Base-by-base conservation (phyloP, 1,139 yeast genomes). In the Protomyces inouyei region DNA sequence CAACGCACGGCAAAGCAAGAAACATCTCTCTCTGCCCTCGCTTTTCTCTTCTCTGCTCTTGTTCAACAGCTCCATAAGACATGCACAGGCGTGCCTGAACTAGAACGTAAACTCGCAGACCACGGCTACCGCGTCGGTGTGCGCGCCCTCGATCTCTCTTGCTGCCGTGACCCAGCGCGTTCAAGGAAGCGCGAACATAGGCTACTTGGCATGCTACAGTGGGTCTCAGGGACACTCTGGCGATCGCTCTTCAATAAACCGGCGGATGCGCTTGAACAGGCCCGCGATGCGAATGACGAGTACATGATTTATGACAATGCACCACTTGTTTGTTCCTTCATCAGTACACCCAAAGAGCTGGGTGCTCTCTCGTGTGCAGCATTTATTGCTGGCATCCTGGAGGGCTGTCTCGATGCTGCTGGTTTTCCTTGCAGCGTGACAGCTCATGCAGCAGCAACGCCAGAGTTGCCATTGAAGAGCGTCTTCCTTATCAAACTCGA, bases 191-290 rank as follows among this genome's bases (percentile, higher is more conserved):
- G 98, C 71, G 95, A 89, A 71, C 82, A 84, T 35, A 83, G 81
- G 68, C 80, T 91, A 1, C 79, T 93, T 32, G 96, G 91, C 60
- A 82, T 90, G 23, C 77, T 93, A 64, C 97, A 92, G 71, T 90
- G 88, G 73, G 84, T 93, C 12, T 93, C 90, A 71, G 84, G 92
- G 0, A 81, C 85, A 0, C 81, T 95, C 52, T 93, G 98, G 98
- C 82, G 81, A 67, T 79, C 87, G 16, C 75, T 92, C 23, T 93
- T 93, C 76, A 96, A 93, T 10, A 85, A 85, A 71, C 79, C 82
- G 0, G 97, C 97, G 28, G 93, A 91, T 75, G 95, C 88, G 66
- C 78, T 95, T 66, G 97, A 93, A 70, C 87, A 87, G 74, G 87
- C 96, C 1, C 88, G 89, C 64, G 97, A 92, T 59, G 81, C 85